Base-by-base conservation (phyloP, 2,329 filamentous ascomycete genomes). In the Gremmenia infestans region DNA sequence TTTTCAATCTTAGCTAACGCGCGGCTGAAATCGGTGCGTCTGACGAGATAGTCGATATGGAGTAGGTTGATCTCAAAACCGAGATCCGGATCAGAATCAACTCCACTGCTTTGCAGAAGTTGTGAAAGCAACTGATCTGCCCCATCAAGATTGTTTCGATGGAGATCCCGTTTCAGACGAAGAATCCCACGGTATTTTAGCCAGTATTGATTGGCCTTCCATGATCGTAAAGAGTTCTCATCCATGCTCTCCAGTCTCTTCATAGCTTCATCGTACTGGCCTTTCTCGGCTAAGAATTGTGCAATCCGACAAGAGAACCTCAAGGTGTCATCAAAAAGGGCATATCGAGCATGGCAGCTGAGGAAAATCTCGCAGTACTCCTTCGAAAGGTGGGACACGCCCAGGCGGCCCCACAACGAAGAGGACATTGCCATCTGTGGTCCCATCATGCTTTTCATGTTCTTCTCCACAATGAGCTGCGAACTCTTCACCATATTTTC, bases 401-500 rank as follows among this genome's bases (percentile, higher is more conserved):
- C 93, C 35, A 96, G 78, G 39, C 92, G 81, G 51, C 86, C 85
- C 79, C 89, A 96, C 1, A 94, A 70, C 0, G 89, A 80, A 32
- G 88, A 85, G 48, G 83, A 80, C 43, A 96, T 78, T 2, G 91
- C 78, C 57, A 91, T 79, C 62, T 92, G 86, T 0, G 86, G 81
- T 0, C 89, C 89, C 63, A 90, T 82, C 71, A 89, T 86, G 64
- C 78, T 83, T 64, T 81, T 82, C 67, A 94, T 80, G 61, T 89
- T 85, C 63, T 87, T 87, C 54, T 86, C 85, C n/a, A 92, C 78
- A 58, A 91, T 87, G 28, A 96, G 75, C 64, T 94, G 89, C 0
- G 89, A 90, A 61, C 89, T 88, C 67, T 91, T 87, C n/a, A 88
- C 81, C 58, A 96, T 81, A 62, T 86, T 82, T 69, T 96, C 91